These are phyloP conservation scores for Metschnikowia arizonensis DNA, from an alignment of 805 yeast genomes.

Conservation along the genomic window DNA sequence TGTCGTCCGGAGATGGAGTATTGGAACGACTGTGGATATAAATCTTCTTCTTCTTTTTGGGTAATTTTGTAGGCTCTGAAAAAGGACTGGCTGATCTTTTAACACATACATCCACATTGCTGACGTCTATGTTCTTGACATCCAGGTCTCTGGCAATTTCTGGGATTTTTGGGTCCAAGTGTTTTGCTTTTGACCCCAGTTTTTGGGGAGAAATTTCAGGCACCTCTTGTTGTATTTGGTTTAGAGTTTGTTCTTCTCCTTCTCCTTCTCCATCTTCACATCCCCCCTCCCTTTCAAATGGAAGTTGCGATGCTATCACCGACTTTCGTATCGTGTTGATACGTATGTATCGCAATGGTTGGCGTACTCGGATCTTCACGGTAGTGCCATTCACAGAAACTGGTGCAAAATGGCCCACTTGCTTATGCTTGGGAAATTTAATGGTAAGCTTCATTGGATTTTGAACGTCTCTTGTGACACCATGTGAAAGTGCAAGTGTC, in stretches of 20 bases:
- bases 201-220: no score
- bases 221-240: no score
- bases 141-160: background rate
- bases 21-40: slow-evolving; percentile 24
- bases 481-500: no score
- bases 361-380: background rate
- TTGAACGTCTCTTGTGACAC: slow-evolving; percentile 9
- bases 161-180: background rate
- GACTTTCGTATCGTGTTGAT: background rate
- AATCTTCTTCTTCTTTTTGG: slow-evolving; percentile 27
- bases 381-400: background rate
- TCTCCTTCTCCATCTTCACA: background rate
- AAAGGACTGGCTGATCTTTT: slow-evolving; percentile 16
- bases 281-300: background rate
- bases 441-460: slow-evolving; percentile 10
- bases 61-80: slow-evolving; percentile 10
- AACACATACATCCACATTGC: background rate
- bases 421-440: slow-evolving; percentile 7
- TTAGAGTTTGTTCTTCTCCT: no score
- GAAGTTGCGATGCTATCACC: background rate
- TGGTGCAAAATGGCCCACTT: background rate
- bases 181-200: background rate
- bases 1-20: slow-evolving; percentile 9
- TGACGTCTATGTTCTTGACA: background rate
- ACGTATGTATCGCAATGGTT: background rate